phyloP scores from a whole-genome alignment of 331 rosid species.

The Malus hybrid region DNA sequence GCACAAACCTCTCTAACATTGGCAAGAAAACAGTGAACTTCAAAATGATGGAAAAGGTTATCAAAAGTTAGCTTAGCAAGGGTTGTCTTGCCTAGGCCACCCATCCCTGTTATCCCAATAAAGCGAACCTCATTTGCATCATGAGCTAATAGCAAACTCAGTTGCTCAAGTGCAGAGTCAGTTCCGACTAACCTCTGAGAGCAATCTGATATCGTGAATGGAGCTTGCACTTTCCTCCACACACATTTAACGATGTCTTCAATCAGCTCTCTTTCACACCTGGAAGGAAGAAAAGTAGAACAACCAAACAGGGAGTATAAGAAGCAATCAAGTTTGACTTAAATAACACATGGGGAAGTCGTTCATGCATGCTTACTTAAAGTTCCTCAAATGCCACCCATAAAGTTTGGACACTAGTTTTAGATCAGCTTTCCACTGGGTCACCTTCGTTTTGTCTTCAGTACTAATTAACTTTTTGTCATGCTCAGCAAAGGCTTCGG shows the following conservation, averaged over 20 bases:
- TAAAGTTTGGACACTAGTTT: not conserved
- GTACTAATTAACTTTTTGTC: not conserved
- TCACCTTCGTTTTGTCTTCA: not conserved
- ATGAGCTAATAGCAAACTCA: not conserved
- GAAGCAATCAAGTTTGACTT: not conserved
- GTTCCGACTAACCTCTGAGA: slow-evolving; percentile 5
- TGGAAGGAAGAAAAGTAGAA: not conserved
- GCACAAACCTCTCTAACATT: not conserved
- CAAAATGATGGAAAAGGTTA: not conserved
- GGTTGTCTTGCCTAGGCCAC: slow-evolving; percentile 23
- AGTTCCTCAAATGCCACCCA: not conserved
- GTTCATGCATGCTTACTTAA: not conserved
- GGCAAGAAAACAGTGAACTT: not conserved
- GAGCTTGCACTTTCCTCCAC: not conserved
- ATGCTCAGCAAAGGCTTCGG: not conserved
- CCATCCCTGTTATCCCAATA: slow-evolving; percentile 23
- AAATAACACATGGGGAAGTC: not conserved
- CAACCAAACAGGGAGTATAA: not conserved
- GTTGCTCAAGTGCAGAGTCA: not conserved
- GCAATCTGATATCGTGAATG: not conserved
- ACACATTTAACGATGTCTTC: not conserved
- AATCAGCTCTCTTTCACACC: not conserved
- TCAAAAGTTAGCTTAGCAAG: slow-evolving; percentile 1
- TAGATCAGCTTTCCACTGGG: slow-evolving; percentile 8
- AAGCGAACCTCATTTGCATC: not conserved